Percentiles rank a stretch among this genome's conserved stretches.
Evolutionary conservation across 179 eudicot species (phyloP).

Genomic region (Spinacia oleracea): DNA sequence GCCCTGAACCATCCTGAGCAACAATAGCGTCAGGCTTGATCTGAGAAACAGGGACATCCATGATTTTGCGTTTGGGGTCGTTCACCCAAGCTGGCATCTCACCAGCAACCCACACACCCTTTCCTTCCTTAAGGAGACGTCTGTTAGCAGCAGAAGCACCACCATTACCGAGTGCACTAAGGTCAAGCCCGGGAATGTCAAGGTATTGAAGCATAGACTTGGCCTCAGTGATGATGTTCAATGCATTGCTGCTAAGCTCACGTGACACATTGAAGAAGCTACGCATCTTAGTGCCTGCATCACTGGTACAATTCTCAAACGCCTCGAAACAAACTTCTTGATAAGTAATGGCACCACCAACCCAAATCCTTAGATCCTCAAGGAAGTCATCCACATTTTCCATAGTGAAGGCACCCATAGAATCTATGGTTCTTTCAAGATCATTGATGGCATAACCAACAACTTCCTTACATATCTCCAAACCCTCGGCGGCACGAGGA

Average conservation of each 20-base stretch:
- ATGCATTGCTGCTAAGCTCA: constrained; percentile 52
- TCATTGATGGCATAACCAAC: constrained; percentile 43
- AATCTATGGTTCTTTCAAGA: constrained; percentile 43
- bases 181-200: constrained; percentile 34
- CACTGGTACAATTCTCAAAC: constrained; percentile 52
- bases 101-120: constrained; percentile 27
- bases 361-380: constrained; percentile 59
- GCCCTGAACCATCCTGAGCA: constrained; percentile 53
- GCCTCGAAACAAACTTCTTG: constrained; percentile 66
- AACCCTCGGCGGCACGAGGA: constrained; percentile 35
- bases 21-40: constrained; percentile 49
- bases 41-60: constrained; percentile 3
- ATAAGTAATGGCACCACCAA: constrained; percentile 51
- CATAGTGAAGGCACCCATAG: constrained; percentile 23
- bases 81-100: constrained; percentile 52
- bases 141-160: constrained; percentile 4
- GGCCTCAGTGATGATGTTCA: constrained; percentile 52
- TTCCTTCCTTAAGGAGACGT: constrained; percentile 10
- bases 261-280: constrained; percentile 36
- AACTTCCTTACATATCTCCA: constrained; percentile 46
- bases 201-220: constrained; percentile 24
- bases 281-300: constrained; percentile 53
- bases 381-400: constrained; percentile 28
- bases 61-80: constrained; percentile 28
- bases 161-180: not conserved